Evolutionary conservation across 805 yeast species (phyloP), one percentile per base, ranked within the genome.

Genomic region (Metschnikowia shivogae): DNA sequence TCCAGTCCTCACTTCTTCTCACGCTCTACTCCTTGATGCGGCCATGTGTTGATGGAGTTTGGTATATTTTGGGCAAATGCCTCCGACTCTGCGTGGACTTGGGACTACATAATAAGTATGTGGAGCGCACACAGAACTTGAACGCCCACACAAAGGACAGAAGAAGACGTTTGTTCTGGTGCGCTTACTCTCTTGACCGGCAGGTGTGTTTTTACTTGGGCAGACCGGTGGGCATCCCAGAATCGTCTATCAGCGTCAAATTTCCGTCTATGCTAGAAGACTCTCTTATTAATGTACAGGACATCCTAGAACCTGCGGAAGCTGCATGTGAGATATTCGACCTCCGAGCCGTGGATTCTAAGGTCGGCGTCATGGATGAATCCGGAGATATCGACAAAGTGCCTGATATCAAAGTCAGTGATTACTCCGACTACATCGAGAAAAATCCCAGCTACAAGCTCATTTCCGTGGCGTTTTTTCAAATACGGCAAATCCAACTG

Each of bases 21-120:
- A 80, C 92, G 0, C 59, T 83, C 4, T 89, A 85, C 59, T 80
- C 95, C 0, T 73, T 84, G 29, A 88, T 89, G 96, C 74, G 96
- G 46, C 97, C 97, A 0, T 82, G 92, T 1, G 78, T 79, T 11
- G 96, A 96, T 0, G 93, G 96, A 3, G 88, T 87, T n/a, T 89
- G 97, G 97, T 87, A 87, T 60, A 80, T 86, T 4, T 67, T 87
- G 51, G 96, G 96, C 0, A 78, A 87, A 1, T 89, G 92, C 0
- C 63, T 88, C 40, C 73, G 97, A 48, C 63, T 87, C 40, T 82
- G 92, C 54, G 87, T 89, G 26, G 97, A 89, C 62, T 63, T 89
- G 48, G 96, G 95, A 1, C 68, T 89, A 6, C 97, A 89, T 62
- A 79, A 81, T 31, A 96, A 89, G 56, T 54, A 36, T 12, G 44